Evolutionary conservation across 1,284 basidiomycete species (phyloP).

Genomic region (Sporisorium iseilematis-ciliati): DNA sequence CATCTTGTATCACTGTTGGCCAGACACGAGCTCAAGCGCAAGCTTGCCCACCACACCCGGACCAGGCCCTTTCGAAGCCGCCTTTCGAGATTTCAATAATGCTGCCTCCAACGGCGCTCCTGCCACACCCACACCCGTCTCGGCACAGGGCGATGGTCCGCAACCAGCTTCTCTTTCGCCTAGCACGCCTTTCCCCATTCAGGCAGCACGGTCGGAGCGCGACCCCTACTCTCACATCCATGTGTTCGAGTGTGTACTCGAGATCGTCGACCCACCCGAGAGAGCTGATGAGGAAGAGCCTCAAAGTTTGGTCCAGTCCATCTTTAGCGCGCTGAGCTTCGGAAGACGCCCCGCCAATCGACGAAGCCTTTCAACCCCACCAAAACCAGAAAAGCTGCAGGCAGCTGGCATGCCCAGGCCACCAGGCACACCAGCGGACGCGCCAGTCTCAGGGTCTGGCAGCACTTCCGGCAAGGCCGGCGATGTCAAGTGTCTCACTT

Average conservation of each 20-base stretch:
- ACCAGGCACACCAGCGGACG: conserved; percentile 45
- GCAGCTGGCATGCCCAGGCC: conserved; percentile 35
- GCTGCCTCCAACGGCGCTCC: conserved; percentile 11
- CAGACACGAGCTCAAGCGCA: conserved; percentile 50
- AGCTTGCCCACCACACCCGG: conserved; percentile 40
- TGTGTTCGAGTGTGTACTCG: conserved; percentile 64
- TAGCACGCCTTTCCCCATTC: conserved; percentile 50
- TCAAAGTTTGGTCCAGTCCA: conserved; percentile 58
- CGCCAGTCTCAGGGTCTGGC: conserved; percentile 42
- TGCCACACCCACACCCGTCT: conserved; percentile 4
- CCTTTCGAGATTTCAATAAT: conserved; percentile 40
- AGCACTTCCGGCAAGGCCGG: conserved; percentile 49
- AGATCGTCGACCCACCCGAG: conserved; percentile 51
- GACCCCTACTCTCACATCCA: conserved; percentile 62
- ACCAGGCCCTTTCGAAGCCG: conserved; percentile 39
- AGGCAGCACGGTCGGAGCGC: conserved; percentile 40
- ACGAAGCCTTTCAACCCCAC: conserved; percentile 48
- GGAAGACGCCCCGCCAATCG: conserved; percentile 54
- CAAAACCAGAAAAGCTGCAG: conserved; percentile 39
- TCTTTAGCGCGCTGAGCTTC: conserved; percentile 61
- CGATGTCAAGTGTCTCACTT: conserved; percentile 55
- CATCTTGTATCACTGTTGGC: conserved; percentile 73
- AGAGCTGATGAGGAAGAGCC: conserved; percentile 23
- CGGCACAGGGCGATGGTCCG: conserved; percentile 13
- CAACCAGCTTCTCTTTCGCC: conserved; percentile 37